Conservation (phyloP, 2,329 filamentous ascomycete species). For the Trichoderma citrinoviride region DNA sequence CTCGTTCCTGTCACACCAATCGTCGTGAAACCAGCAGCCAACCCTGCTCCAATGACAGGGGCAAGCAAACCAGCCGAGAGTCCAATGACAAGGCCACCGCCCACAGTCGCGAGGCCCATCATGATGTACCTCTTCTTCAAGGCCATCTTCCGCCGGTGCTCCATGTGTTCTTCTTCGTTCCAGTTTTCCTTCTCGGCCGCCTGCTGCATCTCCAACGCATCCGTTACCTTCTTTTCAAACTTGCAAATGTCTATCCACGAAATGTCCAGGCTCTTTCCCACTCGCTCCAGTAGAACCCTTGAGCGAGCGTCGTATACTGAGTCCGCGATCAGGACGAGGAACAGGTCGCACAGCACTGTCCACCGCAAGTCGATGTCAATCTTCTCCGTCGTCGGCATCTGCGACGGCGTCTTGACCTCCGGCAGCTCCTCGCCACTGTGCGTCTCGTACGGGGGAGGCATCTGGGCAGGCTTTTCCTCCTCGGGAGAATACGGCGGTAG, state of each 20-base stretch:
- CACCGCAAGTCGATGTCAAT: constrained; percentile 95
- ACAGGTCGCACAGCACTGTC: constrained; percentile 95
- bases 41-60: constrained; percentile 87
- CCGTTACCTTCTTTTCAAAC: constrained; percentile 95
- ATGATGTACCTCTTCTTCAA: constrained; percentile 83
- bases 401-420: constrained; percentile 76
- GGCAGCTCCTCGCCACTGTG: constrained; percentile 69
- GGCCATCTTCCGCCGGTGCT: constrained; percentile 75
- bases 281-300: constrained; percentile 75
- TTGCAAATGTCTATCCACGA: constrained; percentile 91
- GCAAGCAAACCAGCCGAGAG: constrained; percentile 88
- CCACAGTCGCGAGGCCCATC: constrained; percentile 96
- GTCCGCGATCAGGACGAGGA: constrained; percentile 94
- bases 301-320: constrained; percentile 90
- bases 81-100: constrained; percentile 91
- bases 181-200: constrained; percentile 92
- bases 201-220: constrained; percentile 97
- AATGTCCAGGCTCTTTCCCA: constrained; percentile 76
- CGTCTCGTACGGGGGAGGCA: constrained; percentile 60
- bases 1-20: constrained; percentile 89
- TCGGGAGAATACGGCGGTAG: constrained; percentile 29
- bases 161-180: constrained; percentile 95
- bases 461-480: constrained; percentile 49
- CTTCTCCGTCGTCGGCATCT: constrained; percentile 75
- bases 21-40: constrained; percentile 91